A percentile compares a stretch with the other conserved stretches of the same genome.
Evolutionary conservation across 164 flowering plant genomes (phyloP).

Genomic region (Warburgia ugandensis): DNA sequence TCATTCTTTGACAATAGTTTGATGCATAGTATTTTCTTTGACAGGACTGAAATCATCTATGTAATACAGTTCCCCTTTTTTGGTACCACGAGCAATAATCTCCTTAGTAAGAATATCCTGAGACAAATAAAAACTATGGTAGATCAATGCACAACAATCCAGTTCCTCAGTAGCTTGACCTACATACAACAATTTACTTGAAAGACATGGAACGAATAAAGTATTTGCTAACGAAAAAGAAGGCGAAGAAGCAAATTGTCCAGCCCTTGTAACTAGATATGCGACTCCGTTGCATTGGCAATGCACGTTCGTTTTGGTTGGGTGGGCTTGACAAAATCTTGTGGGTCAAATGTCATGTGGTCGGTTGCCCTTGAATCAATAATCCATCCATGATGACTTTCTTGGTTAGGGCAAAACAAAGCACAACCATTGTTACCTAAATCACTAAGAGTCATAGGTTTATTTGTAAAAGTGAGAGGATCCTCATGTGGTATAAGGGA

Average conservation of each 20-base stretch:
- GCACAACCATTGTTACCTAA: no score
- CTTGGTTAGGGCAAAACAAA: background rate
- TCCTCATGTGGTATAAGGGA: background rate
- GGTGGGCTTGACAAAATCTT: no score
- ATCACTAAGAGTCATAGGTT: no score
- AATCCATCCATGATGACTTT: background rate
- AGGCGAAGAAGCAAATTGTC: background rate
- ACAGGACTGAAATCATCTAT: conserved; percentile 5
- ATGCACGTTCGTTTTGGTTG: background rate
- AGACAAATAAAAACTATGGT: background rate
- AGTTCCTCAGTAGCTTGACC: conserved; percentile 2
- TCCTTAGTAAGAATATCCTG: no score
- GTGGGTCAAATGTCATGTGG: no score
- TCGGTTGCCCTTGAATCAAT: no score
- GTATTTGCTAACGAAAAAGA: background rate
- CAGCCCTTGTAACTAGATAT: background rate
- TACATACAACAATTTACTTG: background rate
- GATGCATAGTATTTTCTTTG: background rate
- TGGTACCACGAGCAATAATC: conserved; percentile 7
- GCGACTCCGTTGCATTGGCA: conserved; percentile 1
- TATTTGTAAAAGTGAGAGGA: no score
- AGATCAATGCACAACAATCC: conserved; percentile 2
- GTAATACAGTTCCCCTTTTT: conserved; percentile 7
- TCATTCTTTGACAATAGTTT: background rate
- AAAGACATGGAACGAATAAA: background rate